A percentile compares a stretch with the other conserved stretches of the same genome.
Evolutionary conservation across 2,329 filamentous ascomycete species (phyloP).

Genomic region (Coniosporium tulheliwenetii): DNA sequence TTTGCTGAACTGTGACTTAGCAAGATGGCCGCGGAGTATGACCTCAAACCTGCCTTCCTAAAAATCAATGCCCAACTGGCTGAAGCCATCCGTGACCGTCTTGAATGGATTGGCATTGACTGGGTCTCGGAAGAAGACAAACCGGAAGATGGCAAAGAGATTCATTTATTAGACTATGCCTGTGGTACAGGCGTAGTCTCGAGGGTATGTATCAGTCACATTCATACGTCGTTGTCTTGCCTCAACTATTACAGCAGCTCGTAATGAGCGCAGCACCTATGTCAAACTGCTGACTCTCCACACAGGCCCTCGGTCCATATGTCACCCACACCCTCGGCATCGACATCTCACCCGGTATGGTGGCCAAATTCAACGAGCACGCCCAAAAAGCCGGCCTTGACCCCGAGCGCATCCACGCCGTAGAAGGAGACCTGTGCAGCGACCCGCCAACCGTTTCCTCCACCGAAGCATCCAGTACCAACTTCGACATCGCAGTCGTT

Average conservation of each 20-base stretch:
- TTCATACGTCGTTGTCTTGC: not conserved
- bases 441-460: not conserved
- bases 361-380: slow-evolving; percentile 47
- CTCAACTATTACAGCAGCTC: not conserved
- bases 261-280: slow-evolving; percentile 2
- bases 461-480: not conserved
- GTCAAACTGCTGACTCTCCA: not conserved
- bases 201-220: slow-evolving; percentile 29
- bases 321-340: slow-evolving; percentile 50
- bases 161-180: slow-evolving; percentile 57
- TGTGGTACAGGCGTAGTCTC: slow-evolving; percentile 57
- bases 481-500: slow-evolving; percentile 34
- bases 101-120: slow-evolving; percentile 46
- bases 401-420: slow-evolving; percentile 9
- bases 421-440: slow-evolving; percentile 7
- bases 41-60: slow-evolving; percentile 35
- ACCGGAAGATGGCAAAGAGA: slow-evolving; percentile 11
- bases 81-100: slow-evolving; percentile 34
- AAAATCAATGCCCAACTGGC: slow-evolving; percentile 39
- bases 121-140: slow-evolving; percentile 30
- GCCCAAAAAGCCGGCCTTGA: slow-evolving; percentile 19
- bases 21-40: slow-evolving; percentile 38
- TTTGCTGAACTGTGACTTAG: slow-evolving; percentile 15
- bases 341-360: slow-evolving; percentile 58
- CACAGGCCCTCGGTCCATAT: slow-evolving; percentile 43